Conservation (phyloP, 768 basidiomycete species). For the Podaxis rugospora region DNA sequence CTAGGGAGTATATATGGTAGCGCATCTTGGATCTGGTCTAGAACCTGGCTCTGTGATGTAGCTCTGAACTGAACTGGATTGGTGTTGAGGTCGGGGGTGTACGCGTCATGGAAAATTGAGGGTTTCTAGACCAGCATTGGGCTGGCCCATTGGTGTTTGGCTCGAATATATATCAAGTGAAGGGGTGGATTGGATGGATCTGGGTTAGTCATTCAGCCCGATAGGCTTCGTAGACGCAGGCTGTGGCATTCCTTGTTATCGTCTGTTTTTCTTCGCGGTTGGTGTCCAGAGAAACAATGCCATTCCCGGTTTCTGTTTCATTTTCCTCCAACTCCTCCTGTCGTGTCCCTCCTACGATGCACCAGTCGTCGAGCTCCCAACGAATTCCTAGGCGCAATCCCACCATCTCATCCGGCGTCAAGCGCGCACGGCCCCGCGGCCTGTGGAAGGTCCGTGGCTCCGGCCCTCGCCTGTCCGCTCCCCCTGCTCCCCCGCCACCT, state of each 20-base stretch:
- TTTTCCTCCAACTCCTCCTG: slow-evolving; percentile 12
- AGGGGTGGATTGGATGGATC: not conserved
- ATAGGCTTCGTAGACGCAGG: not conserved
- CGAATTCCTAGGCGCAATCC: not conserved
- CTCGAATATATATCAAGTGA: slow-evolving; percentile 3
- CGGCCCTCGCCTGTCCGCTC: slow-evolving; percentile 21
- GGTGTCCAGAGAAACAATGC: slow-evolving; percentile 14
- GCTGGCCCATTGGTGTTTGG: not conserved
- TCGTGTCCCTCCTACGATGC: slow-evolving; percentile 9
- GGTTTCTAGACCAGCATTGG: slow-evolving; percentile 11
- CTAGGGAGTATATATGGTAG: slow-evolving; percentile 9
- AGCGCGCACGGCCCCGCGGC: slow-evolving; percentile 32
- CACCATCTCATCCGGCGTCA: slow-evolving; percentile 12
- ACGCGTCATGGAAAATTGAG: slow-evolving; percentile 7
- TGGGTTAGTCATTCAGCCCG: not conserved
- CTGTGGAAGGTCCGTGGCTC: slow-evolving; percentile 42
- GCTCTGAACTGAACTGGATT: slow-evolving; percentile 8
- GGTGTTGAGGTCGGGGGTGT: slow-evolving; percentile 4
- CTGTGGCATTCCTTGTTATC: slow-evolving; percentile 1
- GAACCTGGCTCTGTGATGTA: slow-evolving; percentile 3
- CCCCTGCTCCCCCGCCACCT: slow-evolving; percentile 12
- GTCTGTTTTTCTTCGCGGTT: slow-evolving; percentile 5
- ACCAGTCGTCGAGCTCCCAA: slow-evolving; percentile 14
- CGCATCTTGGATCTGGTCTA: slow-evolving; percentile 12
- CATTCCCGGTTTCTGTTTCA: slow-evolving; percentile 24